Evolutionary conservation across 2,329 filamentous ascomycete species (phyloP).

Genomic region (Scolecobasidium constrictum): DNA sequence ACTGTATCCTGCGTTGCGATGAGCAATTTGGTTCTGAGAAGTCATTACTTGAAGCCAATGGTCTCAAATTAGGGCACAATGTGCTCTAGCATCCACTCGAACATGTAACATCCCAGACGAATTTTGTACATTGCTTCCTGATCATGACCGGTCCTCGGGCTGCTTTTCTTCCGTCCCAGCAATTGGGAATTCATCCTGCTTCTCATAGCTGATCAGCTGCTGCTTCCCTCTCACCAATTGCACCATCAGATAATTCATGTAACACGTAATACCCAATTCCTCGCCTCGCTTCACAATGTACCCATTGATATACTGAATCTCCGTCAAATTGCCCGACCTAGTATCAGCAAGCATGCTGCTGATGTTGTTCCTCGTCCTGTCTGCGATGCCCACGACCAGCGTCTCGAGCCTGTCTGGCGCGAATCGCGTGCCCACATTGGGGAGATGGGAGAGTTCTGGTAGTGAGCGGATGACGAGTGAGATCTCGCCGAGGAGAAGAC

Average conservation of each 20-base stretch:
- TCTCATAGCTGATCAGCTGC: constrained; percentile 31
- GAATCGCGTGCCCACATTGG: constrained; percentile 49
- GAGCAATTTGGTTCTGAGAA: no score
- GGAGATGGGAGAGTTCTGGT: constrained; percentile 58
- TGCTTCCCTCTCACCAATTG: constrained; percentile 63
- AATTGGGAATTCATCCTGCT: constrained; percentile 28
- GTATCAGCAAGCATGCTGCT: constrained; percentile 62
- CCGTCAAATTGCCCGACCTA: constrained; percentile 50
- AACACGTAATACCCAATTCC: constrained; percentile 60
- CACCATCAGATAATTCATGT: constrained; percentile 62
- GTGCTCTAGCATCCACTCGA: no score
- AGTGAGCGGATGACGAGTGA: constrained; percentile 58
- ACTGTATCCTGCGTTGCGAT: no score
- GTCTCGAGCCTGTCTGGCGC: constrained; percentile 50
- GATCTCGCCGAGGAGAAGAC: constrained; percentile 64
- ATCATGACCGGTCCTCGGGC: no score
- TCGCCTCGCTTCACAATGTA: constrained; percentile 69
- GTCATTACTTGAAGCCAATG: no score
- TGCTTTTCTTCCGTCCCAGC: no score
- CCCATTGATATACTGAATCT: constrained; percentile 79
- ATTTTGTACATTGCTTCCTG: no score
- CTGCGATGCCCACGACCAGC: constrained; percentile 44
- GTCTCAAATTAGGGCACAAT: no score
- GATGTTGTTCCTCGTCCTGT: constrained; percentile 43
- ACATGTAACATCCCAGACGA: no score